Evolutionary conservation across 176 grass and related monocot species (phyloP).

Genomic region (Cenchrus fungigraminus): DNA sequence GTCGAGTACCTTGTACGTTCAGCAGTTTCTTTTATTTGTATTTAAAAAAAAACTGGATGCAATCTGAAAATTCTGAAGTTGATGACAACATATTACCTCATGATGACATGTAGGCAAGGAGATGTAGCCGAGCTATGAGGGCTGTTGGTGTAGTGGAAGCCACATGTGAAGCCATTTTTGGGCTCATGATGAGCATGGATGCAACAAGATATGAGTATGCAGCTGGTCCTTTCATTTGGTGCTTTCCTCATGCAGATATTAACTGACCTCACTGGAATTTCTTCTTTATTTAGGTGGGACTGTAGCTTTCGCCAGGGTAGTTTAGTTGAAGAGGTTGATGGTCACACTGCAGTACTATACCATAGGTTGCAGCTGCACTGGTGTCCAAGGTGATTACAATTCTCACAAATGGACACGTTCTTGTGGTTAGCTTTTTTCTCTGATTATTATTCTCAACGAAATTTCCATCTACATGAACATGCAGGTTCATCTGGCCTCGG

Average conservation of each 20-base stretch:
- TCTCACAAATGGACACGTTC: slow-evolving; percentile 15
- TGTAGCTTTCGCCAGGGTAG: slow-evolving; percentile 94
- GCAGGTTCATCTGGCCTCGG: slow-evolving; percentile 91
- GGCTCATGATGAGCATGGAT: slow-evolving; percentile 97
- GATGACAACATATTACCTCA: neutral
- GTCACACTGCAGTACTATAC: slow-evolving; percentile 86
- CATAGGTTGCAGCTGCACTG: slow-evolving; percentile 88
- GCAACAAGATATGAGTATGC: slow-evolving; percentile 84
- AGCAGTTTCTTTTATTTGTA: neutral
- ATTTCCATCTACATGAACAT: slow-evolving; percentile 33
- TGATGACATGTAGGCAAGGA: slow-evolving; percentile 79
- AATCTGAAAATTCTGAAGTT: slow-evolving; percentile 28
- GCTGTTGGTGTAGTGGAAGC: slow-evolving; percentile 97
- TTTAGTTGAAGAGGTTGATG: slow-evolving; percentile 98
- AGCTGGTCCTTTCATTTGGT: neutral
- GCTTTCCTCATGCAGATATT: neutral
- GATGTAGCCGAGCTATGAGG: slow-evolving; percentile 86
- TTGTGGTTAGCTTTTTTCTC: neutral
- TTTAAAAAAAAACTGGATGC: neutral
- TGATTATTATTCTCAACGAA: neutral
- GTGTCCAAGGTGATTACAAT: slow-evolving; percentile 71
- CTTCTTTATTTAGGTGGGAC: slow-evolving; percentile 76
- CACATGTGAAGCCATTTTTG: slow-evolving; percentile 88
- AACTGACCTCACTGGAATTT: slow-evolving; percentile 27
- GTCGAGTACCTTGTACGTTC: slow-evolving; percentile 87